Percentiles rank a stretch among this genome's conserved stretches.
Conservation (phyloP, 106 monocot genomes). For the Acorus gramineus region DNA sequence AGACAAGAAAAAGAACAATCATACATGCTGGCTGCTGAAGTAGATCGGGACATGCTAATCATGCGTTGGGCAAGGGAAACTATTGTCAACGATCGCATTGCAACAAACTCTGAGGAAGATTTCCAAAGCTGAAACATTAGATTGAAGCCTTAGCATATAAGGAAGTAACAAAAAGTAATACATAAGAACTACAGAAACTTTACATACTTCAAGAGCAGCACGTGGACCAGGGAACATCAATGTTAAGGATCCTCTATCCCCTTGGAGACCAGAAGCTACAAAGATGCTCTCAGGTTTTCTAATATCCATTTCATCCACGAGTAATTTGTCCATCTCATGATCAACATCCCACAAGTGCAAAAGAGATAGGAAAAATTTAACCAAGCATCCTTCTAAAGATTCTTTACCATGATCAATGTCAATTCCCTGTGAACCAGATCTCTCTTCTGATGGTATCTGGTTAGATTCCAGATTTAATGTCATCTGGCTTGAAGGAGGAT, state of each 20-base stretch:
- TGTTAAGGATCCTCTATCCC: constrained; percentile 77
- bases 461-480: constrained; percentile 6
- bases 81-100: constrained; percentile 85
- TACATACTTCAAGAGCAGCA: constrained; percentile 67
- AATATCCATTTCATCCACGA: constrained; percentile 69
- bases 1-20: background rate
- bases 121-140: constrained; percentile 85
- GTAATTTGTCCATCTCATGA: constrained; percentile 62
- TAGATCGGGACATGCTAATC: constrained; percentile 65
- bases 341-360: constrained; percentile 92
- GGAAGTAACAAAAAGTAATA: background rate
- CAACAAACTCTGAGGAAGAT: constrained; percentile 81
- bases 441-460: constrained; percentile 10
- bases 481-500: constrained; percentile 13
- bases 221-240: constrained; percentile 72
- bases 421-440: constrained; percentile 13
- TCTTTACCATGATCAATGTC: constrained; percentile 24
- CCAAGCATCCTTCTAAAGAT: constrained; percentile 45
- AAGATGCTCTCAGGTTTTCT: constrained; percentile 55
- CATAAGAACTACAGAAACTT: background rate
- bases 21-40: constrained; percentile 69
- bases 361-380: constrained; percentile 77
- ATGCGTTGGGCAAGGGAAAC: constrained; percentile 93
- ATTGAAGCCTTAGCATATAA: background rate
- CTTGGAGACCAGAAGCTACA: constrained; percentile 56